Base-by-base conservation (phyloP, 805 yeast species). In the Ogataea methylovora region DNA sequence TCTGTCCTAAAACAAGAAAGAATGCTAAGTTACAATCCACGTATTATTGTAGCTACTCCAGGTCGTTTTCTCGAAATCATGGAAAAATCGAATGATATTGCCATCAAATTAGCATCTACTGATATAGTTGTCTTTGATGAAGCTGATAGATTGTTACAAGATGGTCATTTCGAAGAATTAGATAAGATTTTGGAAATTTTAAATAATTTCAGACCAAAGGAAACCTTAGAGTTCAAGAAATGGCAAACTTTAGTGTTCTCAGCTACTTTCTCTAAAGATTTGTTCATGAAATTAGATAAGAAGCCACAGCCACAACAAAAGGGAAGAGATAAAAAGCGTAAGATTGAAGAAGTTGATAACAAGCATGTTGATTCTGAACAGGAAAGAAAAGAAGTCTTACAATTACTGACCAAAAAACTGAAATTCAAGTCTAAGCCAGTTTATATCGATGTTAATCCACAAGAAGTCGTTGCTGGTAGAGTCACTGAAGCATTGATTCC, bases 121-220 rank as follows among this genome's bases (percentile, higher is more conserved):
- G 76, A 71, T 36, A 60, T 66, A 8, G 36, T 73, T 3, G 95
- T 88, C 1, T 65, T 90, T 22, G 98, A 92, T 65, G 98, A 92
- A 58, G 98, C 98, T 10, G 98, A 92, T 64, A 69, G 98, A 56
- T 63, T 92, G 42, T 67, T 92, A 33, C 96, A 90, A 58, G 95
- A 88, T 51, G 97, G 97, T 2, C 97, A 88, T 59, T 92, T 90
- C 53, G 94, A 85, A 39, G 98, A 92, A 55, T 73, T 92, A 43
- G 94, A 82, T 45, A 81, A 77, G 49, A 81, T 85, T 38, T 61
- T 90, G 40, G 85, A 81, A 36, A 56, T 82, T 12, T 56, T 92
- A 37, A 60, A 60, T 17, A 69, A 64, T 57, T 63, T 56, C 47
- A 70, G 79, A 57, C 71, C 65, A 14, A 63, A 55, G 38, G 51